Base-by-base conservation (phyloP, 2,329 filamentous ascomycete species). In the Fusarium sp. region DNA sequence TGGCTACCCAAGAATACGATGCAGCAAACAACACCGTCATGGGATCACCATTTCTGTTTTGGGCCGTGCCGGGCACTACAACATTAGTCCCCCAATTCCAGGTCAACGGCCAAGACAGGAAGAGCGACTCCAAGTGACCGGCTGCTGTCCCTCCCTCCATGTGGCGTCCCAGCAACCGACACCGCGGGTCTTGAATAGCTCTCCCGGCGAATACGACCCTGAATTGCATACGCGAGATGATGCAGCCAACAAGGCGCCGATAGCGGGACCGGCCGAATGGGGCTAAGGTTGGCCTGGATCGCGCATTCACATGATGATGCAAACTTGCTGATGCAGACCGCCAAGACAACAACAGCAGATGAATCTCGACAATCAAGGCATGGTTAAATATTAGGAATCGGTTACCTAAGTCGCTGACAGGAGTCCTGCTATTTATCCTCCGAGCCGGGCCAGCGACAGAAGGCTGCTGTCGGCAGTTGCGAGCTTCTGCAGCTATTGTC, bases 251-350 rank as follows among this genome's bases (percentile, higher is more conserved):
- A 43, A 30, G 31, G 15, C 18, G 46, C 64, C 64, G 64, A 68
- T 47, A 62, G 60, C 64, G 68, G 68, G 68, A 54, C 55, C 37
- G 53, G 16, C 68, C 60, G 36, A 44, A 65, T 61, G 46, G 34
- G 63, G 58, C 28, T 57, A 62, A 69, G 47, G 28, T 55, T 39
- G 36, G 50, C 40, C 39, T 36, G 40, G 53, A 39, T 36, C 47
- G 46, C 23, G 23, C 60, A 65, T 67, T 58, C 60, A 70, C 62
- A 64, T 63, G 62, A 67, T 55, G 40, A 8, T 23, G 39, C 40
- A 61, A 54, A 48, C 41, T 58, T 58, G 65, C 57, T 58, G 65
- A 54, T 51, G 41, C 48, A 70, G 67, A 71, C 67, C 63, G 64
- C 67, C 43, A 67, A 51, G 46, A 39, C 15, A 53, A 54, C 34